Percentiles rank a stretch among this genome's conserved stretches.
These are phyloP conservation scores for Cyberlindnera samutprakarnensis DNA, from an alignment of 805 yeast species.

Conservation along the genomic window DNA sequence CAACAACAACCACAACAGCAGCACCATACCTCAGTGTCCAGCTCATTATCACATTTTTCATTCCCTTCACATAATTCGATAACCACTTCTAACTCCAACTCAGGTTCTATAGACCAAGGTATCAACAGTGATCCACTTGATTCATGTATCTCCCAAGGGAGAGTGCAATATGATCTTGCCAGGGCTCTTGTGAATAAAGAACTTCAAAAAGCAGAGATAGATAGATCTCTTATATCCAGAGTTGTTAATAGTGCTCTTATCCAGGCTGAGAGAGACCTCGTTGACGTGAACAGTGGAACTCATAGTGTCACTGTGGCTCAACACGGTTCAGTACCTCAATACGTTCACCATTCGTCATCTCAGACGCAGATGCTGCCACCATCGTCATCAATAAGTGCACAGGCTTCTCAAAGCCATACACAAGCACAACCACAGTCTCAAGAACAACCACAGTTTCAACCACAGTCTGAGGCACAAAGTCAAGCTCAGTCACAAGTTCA, in stretches of 20 bases:
- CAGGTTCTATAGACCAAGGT: too few species aligned
- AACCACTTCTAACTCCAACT: not conserved
- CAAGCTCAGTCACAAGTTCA: too few species aligned
- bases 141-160: slow-evolving; percentile 12
- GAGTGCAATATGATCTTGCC: slow-evolving; percentile 16
- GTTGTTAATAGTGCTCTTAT: slow-evolving; percentile 15
- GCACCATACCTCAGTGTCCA: slow-evolving; percentile 2
- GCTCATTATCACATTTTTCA: slow-evolving; percentile 2
- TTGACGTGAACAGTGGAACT: too few species aligned
- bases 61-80: not conserved
- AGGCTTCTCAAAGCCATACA: too few species aligned
- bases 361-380: too few species aligned
- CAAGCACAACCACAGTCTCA: too few species aligned
- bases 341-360: too few species aligned
- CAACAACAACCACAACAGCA: slow-evolving; percentile 4
- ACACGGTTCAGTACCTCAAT: too few species aligned
- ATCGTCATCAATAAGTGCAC: too few species aligned
- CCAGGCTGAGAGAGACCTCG: slow-evolving; percentile 20
- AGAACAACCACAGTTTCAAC: too few species aligned
- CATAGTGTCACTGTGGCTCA: too few species aligned
- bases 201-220: slow-evolving; percentile 9
- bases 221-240: slow-evolving; percentile 6
- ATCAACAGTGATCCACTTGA: slow-evolving; percentile 6
- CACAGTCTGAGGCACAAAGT: too few species aligned
- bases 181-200: slow-evolving; percentile 13